A percentile compares a stretch with the other conserved stretches of the same genome.
Evolutionary conservation across 129 eudicot genomes (phyloP).

Genomic region (Helianthus tuberosus): DNA sequence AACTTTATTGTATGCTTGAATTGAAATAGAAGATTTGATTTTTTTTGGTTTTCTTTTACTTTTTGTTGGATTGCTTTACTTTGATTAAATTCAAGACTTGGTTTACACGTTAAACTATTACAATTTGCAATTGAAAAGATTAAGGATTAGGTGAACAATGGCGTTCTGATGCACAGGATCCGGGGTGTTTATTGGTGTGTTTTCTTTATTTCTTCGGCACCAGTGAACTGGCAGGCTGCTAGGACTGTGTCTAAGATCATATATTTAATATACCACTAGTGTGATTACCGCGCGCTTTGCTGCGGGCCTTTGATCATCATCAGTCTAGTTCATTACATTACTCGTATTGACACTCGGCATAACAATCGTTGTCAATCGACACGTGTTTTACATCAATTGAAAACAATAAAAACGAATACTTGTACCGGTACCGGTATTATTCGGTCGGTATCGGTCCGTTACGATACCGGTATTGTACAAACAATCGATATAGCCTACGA

Average conservation of each 20-base stretch:
- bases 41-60: slow-evolving; percentile 12
- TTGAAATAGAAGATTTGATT: slow-evolving; percentile 45
- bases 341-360: too few relatives aligned
- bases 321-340: too few relatives aligned
- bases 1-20: slow-evolving; percentile 49
- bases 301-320: too few relatives aligned
- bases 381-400: too few relatives aligned
- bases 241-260: background rate
- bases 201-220: slow-evolving; percentile 1
- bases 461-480: too few relatives aligned
- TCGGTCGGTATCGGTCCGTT: too few relatives aligned
- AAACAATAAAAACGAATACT: too few relatives aligned
- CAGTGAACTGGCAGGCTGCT: background rate
- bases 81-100: slow-evolving; percentile 33
- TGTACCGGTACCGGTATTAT: too few relatives aligned
- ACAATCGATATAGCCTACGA: too few relatives aligned
- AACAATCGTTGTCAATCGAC: too few relatives aligned
- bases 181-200: background rate
- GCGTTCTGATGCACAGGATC: slow-evolving; percentile 15
- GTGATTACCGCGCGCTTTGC: too few relatives aligned
- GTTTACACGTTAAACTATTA: slow-evolving; percentile 33
- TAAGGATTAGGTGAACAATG: slow-evolving; percentile 13
- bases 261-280: too few relatives aligned
- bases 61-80: slow-evolving; percentile 23
- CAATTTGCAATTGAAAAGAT: background rate